Evolutionary conservation across 805 yeast genomes (phyloP).

Genomic region (Saitoella complicata): DNA sequence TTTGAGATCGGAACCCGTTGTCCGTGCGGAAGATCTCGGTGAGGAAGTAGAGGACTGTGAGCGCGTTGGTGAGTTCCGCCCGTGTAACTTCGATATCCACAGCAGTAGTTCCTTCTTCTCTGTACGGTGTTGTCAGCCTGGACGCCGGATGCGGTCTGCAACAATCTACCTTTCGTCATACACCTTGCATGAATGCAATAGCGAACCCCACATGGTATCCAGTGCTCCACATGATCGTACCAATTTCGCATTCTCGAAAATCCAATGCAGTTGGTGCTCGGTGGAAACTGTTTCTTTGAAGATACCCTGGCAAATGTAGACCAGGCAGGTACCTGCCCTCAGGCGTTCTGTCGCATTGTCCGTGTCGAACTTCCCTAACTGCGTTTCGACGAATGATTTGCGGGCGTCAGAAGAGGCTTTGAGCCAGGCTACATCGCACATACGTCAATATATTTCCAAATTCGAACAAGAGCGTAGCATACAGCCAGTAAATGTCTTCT

Average conservation of each 20-base stretch:
- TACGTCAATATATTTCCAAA: too few relatives aligned
- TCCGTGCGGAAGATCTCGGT: not conserved
- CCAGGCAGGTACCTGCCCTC: not conserved
- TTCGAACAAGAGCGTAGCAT: too few relatives aligned
- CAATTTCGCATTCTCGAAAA: slow-evolving; percentile 1
- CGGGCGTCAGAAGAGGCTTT: not conserved
- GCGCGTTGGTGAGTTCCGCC: slow-evolving; percentile 4
- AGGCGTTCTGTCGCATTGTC: slow-evolving; percentile 2
- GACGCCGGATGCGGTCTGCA: not conserved
- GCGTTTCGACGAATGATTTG: slow-evolving; percentile 1
- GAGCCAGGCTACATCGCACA: too few relatives aligned
- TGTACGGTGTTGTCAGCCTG: not conserved
- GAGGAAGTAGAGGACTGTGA: not conserved
- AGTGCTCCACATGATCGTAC: slow-evolving; percentile 1
- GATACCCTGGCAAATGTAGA: slow-evolving; percentile 1
- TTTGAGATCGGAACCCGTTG: not conserved
- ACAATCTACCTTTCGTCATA: slow-evolving; percentile 3
- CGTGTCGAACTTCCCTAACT: slow-evolving; percentile 6
- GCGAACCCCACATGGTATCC: slow-evolving; percentile 2
- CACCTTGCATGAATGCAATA: slow-evolving; percentile 1
- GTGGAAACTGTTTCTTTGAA: slow-evolving; percentile 5
- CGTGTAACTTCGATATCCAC: not conserved
- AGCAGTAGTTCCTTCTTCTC: not conserved
- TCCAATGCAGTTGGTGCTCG: slow-evolving; percentile 4
- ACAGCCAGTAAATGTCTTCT: slow-evolving; percentile 4